phyloP scores from a whole-genome alignment of 2,329 filamentous ascomycete species.

The Fragosphaeria purpurea region DNA sequence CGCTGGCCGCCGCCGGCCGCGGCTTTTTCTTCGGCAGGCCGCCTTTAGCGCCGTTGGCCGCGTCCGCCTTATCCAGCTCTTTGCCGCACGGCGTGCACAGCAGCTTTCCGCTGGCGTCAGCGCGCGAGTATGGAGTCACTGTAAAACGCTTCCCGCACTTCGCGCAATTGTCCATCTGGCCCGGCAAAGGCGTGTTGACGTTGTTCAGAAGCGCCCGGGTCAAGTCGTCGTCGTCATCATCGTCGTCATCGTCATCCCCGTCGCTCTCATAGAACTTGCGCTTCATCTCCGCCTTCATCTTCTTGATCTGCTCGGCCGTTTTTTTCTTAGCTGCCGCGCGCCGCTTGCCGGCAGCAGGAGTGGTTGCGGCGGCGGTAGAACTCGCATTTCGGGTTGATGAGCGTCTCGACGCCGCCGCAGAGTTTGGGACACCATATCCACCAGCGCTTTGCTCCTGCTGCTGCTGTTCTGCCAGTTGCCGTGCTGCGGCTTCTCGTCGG shows the following conservation, averaged over 20 bases:
- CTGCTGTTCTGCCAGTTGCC: slow-evolving; percentile 17
- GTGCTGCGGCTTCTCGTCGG: slow-evolving; percentile 32
- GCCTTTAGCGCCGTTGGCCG: slow-evolving; percentile 27
- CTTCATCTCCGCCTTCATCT: slow-evolving; percentile 40
- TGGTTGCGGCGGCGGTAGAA: background rate
- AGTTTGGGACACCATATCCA: slow-evolving; percentile 6
- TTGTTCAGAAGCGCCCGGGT: slow-evolving; percentile 37
- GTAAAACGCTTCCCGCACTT: slow-evolving; percentile 81
- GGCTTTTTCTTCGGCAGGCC: slow-evolving; percentile 46
- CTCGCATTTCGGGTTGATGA: background rate
- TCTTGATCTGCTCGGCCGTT: slow-evolving; percentile 42
- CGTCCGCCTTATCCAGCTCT: slow-evolving; percentile 55
- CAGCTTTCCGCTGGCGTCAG: slow-evolving; percentile 65
- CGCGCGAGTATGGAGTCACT: slow-evolving; percentile 79
- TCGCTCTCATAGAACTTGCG: slow-evolving; percentile 17
- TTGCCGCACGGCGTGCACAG: slow-evolving; percentile 75
- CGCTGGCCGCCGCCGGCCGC: slow-evolving; percentile 27
- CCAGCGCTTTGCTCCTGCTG: slow-evolving; percentile 13
- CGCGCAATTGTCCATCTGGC: slow-evolving; percentile 83
- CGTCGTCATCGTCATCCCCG: slow-evolving; percentile 25
- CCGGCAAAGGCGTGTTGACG: slow-evolving; percentile 50
- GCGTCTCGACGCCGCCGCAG: slow-evolving; percentile 3
- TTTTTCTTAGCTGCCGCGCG: background rate
- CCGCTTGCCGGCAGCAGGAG: background rate
- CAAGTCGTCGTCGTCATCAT: slow-evolving; percentile 42